Conservation (phyloP, 306 rosid species). For the Corylus heterophylla region DNA sequence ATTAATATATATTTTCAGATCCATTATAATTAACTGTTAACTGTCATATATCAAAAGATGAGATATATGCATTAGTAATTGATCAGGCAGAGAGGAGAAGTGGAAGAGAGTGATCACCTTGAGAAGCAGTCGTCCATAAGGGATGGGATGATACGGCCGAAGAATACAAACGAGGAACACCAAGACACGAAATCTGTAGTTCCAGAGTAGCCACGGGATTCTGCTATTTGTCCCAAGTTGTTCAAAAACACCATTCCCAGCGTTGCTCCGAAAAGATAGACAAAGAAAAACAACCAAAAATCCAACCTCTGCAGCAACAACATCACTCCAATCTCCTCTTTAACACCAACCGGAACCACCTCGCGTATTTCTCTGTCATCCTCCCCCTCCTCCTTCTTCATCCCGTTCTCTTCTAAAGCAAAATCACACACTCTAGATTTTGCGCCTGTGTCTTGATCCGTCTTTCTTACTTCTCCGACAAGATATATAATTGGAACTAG, state of each 20-base stretch:
- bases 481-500: slow-evolving; percentile 37
- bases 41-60: no score
- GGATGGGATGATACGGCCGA: slow-evolving; percentile 84
- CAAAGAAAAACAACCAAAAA: slow-evolving; percentile 72
- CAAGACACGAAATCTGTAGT: slow-evolving; percentile 67
- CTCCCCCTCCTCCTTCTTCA: slow-evolving; percentile 16
- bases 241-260: slow-evolving; percentile 76
- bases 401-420: slow-evolving; percentile 45
- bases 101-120: slow-evolving; percentile 40
- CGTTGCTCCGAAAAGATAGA: slow-evolving; percentile 69
- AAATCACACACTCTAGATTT: slow-evolving; percentile 26
- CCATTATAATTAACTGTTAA: no score
- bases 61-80: no score
- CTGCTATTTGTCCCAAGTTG: slow-evolving; percentile 88
- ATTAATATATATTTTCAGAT: no score
- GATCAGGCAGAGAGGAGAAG: no score
- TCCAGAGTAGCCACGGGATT: slow-evolving; percentile 59
- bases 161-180: slow-evolving; percentile 78
- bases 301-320: slow-evolving; percentile 65
- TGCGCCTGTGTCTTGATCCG: slow-evolving; percentile 37
- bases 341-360: slow-evolving; percentile 11
- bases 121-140: slow-evolving; percentile 48
- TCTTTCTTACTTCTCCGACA: slow-evolving; percentile 30
- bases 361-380: slow-evolving; percentile 4
- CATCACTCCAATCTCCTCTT: slow-evolving; percentile 65